Base-by-base conservation (phyloP, 768 basidiomycete species). In the Termitomyces sp. region DNA sequence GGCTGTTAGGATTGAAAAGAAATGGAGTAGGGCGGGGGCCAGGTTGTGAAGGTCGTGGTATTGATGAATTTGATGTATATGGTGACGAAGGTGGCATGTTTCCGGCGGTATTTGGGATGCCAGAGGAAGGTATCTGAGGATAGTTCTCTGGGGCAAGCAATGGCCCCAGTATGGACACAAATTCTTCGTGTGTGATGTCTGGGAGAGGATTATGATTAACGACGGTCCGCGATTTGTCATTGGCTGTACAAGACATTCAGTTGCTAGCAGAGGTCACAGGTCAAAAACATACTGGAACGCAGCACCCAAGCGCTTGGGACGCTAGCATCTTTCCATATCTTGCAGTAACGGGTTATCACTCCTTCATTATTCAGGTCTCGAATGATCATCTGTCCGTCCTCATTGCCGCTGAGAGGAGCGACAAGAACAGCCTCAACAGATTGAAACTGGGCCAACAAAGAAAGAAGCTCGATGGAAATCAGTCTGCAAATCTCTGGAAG, bases 131-230 rank as follows among this genome's bases (percentile, higher is more conserved):
- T 46, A 72, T 61, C 60, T 75, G 71, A 2, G 72, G 73, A 55
- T 86, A 92, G 66, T 92, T 92, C 68, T 92, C 90, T 10, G 90
- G 90, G 0, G 85, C 88, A 22, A 93, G 81, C 24, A 92, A 68
- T n/a, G 91, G 91, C 0, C 90, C 90, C 1, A 92, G 76, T 47
- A 90, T 72, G 3, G 86, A 80, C 41, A 94, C 85, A 63, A 93
- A 92, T 65, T 94, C 91, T 60, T 92, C 91, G 62, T 93, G 91
- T 0, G 89, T 88, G 60, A 92, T 83, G 61, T 93, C 92, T 0
- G 90, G 92, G 8, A 94, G 77, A 2, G 92, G 90, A 63, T 93
- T 93, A 71, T 94, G 90, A 70, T 94, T 91, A 63, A 92, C 83
- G 52, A 92, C 84, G 13, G 89, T 86, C 41, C 83, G 81, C 9